These are phyloP conservation scores for Pistacia atlantica DNA, from an alignment of 345 rosid species.

Conservation along the genomic window DNA sequence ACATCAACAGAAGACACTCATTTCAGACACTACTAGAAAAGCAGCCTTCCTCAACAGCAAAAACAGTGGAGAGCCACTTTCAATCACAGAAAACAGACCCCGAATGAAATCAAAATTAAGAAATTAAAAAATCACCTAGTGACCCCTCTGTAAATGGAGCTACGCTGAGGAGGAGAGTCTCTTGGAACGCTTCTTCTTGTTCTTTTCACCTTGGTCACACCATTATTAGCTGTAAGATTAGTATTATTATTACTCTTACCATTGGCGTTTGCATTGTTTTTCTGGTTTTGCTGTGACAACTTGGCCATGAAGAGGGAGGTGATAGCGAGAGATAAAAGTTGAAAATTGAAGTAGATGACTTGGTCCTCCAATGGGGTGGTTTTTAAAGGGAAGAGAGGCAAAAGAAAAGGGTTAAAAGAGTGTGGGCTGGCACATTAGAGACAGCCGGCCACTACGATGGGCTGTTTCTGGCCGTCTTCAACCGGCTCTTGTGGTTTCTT, in stretches of 20 bases:
- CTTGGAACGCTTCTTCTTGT: conserved; percentile 79
- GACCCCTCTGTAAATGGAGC: conserved; percentile 86
- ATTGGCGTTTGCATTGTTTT: conserved; percentile 20
- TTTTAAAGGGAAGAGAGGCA: conserved; percentile 32
- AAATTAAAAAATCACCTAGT: conserved; percentile 49
- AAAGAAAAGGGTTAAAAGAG: conserved; percentile 6
- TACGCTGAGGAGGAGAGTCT: conserved; percentile 89
- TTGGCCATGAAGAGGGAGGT: conserved; percentile 37
- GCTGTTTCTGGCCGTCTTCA: conserved; percentile 39
- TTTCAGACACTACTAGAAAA: neutral
- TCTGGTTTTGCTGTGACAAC: conserved; percentile 33
- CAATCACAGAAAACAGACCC: neutral
- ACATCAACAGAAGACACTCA: neutral
- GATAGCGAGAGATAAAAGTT: conserved; percentile 7
- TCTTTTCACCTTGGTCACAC: conserved; percentile 58
- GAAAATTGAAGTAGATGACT: conserved; percentile 16
- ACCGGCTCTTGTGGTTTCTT: conserved; percentile 35
- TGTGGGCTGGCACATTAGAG: conserved; percentile 32
- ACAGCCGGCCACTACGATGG: conserved; percentile 20
- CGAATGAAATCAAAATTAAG: neutral
- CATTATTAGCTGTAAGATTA: conserved; percentile 18
- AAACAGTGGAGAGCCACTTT: no score
- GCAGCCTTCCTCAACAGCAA: no score
- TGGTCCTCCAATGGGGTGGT: conserved; percentile 28
- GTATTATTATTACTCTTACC: neutral